Evolutionary conservation across 495 filamentous ascomycete genomes (phyloP).

Genomic region (Aspergillus campestris): DNA sequence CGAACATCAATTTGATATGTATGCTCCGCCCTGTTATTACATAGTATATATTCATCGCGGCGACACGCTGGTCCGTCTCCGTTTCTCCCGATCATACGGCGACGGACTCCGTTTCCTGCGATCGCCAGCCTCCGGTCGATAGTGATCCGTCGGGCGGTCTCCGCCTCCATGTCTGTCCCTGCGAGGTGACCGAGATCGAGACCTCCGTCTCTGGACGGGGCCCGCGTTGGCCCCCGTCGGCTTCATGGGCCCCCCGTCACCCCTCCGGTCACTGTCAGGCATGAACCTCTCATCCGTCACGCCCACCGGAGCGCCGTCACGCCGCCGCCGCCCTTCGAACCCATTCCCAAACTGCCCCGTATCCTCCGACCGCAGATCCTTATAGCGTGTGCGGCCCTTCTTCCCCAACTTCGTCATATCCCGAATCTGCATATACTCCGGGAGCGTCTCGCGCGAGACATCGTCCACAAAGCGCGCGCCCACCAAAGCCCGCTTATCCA

Average conservation of each 20-base stretch:
- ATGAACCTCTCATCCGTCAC: conserved; percentile 63
- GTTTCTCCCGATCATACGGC: conserved; percentile 58
- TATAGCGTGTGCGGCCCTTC: conserved; percentile 86
- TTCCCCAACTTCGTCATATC: conserved; percentile 91
- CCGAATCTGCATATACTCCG: conserved; percentile 86
- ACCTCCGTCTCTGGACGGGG: conserved; percentile 29
- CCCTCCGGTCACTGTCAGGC: conserved; percentile 42
- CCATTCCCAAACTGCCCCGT: conserved; percentile 78
- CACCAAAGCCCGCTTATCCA: conserved; percentile 74
- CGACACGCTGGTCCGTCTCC: conserved; percentile 47
- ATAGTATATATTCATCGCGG: conserved; percentile 6
- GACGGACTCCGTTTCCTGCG: conserved; percentile 59
- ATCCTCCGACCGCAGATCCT: conserved; percentile 83
- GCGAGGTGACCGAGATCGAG: conserved; percentile 25
- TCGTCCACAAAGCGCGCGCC: conserved; percentile 72
- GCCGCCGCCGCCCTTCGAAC: conserved; percentile 33
- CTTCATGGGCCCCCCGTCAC: conserved; percentile 27
- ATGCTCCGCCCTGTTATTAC: neutral
- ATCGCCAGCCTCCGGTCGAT: conserved; percentile 19
- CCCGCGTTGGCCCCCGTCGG: conserved; percentile 46
- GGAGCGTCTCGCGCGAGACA: conserved; percentile 67
- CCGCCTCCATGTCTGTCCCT: conserved; percentile 25
- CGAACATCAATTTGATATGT: neutral
- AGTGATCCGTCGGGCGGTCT: conserved; percentile 43
- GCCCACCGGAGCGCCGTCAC: conserved; percentile 33